phyloP scores from a whole-genome alignment of 2,329 filamentous ascomycete genomes.

The Cryphonectria carpinicola region DNA sequence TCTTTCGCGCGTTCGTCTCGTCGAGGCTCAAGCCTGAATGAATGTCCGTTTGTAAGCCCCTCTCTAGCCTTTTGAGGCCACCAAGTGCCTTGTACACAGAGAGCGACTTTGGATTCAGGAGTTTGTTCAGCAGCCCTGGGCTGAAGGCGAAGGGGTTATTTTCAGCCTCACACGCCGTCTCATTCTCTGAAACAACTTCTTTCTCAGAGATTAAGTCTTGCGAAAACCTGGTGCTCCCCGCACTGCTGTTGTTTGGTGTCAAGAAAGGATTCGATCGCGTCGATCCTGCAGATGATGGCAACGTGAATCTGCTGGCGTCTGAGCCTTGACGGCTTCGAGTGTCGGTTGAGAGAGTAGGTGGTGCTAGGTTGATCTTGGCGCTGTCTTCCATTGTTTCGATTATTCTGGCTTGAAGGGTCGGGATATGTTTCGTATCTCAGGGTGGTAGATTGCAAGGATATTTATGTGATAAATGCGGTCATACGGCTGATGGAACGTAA shows the following conservation, averaged over 20 bases:
- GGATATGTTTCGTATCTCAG: background rate
- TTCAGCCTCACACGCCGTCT: conserved; percentile 67
- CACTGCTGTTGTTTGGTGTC: conserved; percentile 23
- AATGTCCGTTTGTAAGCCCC: conserved; percentile 68
- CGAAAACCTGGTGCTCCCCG: conserved; percentile 16
- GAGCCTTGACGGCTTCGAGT: conserved; percentile 24
- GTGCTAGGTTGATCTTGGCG: conserved; percentile 14
- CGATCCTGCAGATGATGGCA: conserved; percentile 23
- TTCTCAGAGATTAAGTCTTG: conserved; percentile 36
- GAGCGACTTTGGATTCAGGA: conserved; percentile 79
- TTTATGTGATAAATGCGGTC: background rate
- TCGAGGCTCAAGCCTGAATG: conserved; percentile 69
- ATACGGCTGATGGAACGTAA: background rate
- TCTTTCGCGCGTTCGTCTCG: conserved; percentile 49
- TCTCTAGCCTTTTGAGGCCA: conserved; percentile 72
- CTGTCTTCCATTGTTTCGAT: conserved; percentile 12
- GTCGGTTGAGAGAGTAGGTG: conserved; percentile 22
- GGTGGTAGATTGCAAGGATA: background rate
- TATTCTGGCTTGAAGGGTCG: too few relatives aligned
- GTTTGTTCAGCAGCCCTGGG: conserved; percentile 72
- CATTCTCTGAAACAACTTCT: conserved; percentile 68
- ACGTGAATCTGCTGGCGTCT: conserved; percentile 20
- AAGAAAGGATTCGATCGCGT: conserved; percentile 27
- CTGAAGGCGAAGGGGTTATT: conserved; percentile 73
- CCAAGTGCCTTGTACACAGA: conserved; percentile 74